Base-by-base conservation (phyloP, 139 green algal genomes). In the Picochlorum costavermella region DNA sequence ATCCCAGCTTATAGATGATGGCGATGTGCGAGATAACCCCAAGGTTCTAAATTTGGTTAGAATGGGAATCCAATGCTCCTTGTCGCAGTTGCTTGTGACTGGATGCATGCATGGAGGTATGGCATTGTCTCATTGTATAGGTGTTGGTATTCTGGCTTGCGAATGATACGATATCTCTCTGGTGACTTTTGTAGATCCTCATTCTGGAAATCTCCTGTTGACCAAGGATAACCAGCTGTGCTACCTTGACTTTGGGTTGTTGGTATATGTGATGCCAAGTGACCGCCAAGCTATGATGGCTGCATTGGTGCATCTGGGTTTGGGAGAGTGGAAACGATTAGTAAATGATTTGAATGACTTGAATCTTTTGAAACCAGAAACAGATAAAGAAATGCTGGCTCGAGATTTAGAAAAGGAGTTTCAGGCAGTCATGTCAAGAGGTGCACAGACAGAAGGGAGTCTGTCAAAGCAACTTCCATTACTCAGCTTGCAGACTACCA, bases 281-380 rank as follows among this genome's bases (percentile, higher is more conserved):
- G 46, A 80, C 26, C 61, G 75, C 5, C 70, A 90, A 64, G 89
- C 91, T 49, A 94, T 98, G 81, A 97, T 98, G 64, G 79, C 75
- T 6, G 90, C 96, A 60, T 83, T 98, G 43, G 88, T 96, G 33
- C 93, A 98, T 81, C 78, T 97, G 26, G 92, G 97, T 45, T 95
- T 97, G 71, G 64, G 87, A 16, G 75, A 85, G 46, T 85, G 76
- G 56, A 23, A 63, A 50, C 36, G 83, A 25, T 95, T 98, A 90
- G 91, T 89, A 61, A 51, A 68, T 2, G 92, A 98, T 81, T 96
- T 96, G 83, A 92, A 96, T 75, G 76, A 71, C 23, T 76, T 96
- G 16, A 75, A 88, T 66, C 94, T 96, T 65, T 75, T 95, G 72
- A 76, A 87, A 50, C 67, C 60, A 31, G 70, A 49, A 6, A 86